These are phyloP conservation scores for Hibiscus mutabilis DNA, from an alignment of 345 rosid genomes.

Conservation along the genomic window DNA sequence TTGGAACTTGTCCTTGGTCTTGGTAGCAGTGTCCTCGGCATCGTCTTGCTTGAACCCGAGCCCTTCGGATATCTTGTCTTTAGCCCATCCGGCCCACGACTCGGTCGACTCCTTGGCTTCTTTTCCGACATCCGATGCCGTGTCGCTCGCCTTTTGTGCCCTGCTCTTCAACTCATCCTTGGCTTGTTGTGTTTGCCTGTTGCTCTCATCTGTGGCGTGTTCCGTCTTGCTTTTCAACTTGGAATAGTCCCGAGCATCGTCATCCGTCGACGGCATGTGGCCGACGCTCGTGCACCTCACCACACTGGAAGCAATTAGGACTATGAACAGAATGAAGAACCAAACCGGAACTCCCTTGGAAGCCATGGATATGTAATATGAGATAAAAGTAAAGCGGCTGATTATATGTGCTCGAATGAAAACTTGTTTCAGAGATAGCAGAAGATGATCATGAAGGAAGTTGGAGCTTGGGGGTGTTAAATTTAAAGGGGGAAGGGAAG, in stretches of 20 bases:
- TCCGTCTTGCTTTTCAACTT: slow-evolving; percentile 1
- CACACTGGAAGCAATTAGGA: slow-evolving; percentile 2
- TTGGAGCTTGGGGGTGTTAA: neutral
- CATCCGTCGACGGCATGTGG: slow-evolving; percentile 16
- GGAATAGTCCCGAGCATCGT: slow-evolving; percentile 12
- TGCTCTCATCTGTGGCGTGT: neutral
- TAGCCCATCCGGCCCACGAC: slow-evolving; percentile 51
- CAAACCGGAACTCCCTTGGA: neutral
- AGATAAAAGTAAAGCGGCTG: neutral
- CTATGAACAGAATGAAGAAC: slow-evolving; percentile 3
- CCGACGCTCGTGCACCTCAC: slow-evolving; percentile 18
- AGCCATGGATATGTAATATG: neutral
- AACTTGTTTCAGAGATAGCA: neutral
- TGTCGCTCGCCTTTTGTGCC: neutral
- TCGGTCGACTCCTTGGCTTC: slow-evolving; percentile 29
- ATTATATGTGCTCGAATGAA: too few species aligned
- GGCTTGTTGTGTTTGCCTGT: neutral
- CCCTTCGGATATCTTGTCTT: slow-evolving; percentile 39
- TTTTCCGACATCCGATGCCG: slow-evolving; percentile 8
- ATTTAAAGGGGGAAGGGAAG: neutral
- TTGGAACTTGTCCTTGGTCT: slow-evolving; percentile 24
- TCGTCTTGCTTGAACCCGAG: slow-evolving; percentile 38
- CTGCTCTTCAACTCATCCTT: neutral
- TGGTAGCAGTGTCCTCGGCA: slow-evolving; percentile 23
- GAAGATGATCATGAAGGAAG: too few species aligned